These are phyloP conservation scores for Carex kokanica DNA, from an alignment of 176 grass and related monocot species.

Conservation along the genomic window DNA sequence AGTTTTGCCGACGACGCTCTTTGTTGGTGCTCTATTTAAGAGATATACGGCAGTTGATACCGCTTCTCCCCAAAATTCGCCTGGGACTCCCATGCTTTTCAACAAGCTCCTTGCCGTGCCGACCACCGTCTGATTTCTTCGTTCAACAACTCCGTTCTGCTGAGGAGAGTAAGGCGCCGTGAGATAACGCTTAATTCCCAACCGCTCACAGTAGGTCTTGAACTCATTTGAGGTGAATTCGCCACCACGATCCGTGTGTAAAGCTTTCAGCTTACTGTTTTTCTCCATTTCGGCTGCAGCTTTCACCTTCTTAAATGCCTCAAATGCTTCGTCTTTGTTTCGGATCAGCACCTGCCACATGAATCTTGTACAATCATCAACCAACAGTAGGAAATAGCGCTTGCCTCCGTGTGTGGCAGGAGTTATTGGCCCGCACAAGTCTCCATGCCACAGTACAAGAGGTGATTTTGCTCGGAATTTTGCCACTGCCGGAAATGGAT, in stretches of 20 bases:
- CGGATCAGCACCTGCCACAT: neutral
- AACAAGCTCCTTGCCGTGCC: neutral
- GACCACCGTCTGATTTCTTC: neutral
- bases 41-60: neutral
- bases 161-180: neutral
- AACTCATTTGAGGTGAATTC: neutral
- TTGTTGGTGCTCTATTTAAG: neutral
- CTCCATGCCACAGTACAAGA: too few relatives aligned
- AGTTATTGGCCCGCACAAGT: too few relatives aligned
- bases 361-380: neutral
- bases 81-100: neutral
- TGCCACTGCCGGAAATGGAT: neutral
- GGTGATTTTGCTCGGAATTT: neutral
- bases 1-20: neutral
- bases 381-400: neutral
- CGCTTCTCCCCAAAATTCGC: conserved; percentile 1
- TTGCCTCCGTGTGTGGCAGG: neutral
- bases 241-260: neutral
- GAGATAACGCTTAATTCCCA: neutral
- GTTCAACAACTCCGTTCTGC: neutral
- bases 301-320: neutral
- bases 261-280: neutral
- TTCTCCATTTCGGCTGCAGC: neutral
- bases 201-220: neutral
- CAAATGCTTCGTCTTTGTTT: neutral